Percentiles rank a stretch among this genome's conserved stretches.
These are phyloP conservation scores for Aspergillus egyptiacus DNA, from an alignment of 495 filamentous ascomycete genomes.

Conservation along the genomic window DNA sequence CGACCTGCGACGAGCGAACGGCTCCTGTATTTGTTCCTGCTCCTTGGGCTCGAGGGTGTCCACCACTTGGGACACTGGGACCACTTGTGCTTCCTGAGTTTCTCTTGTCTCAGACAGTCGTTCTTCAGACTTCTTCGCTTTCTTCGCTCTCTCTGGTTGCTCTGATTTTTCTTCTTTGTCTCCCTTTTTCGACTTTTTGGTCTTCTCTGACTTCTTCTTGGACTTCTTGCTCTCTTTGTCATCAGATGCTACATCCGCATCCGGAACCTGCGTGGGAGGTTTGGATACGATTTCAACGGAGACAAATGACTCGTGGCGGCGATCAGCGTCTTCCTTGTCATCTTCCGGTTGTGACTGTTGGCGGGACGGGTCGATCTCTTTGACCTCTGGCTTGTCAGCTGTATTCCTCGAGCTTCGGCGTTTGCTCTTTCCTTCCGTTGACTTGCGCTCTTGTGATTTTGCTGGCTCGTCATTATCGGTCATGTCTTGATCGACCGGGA, in stretches of 20 bases:
- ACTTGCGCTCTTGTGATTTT: conserved; percentile 1
- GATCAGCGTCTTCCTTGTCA: conserved; percentile 37
- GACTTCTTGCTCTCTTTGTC: conserved; percentile 26
- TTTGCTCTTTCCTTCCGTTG: conserved; percentile 1
- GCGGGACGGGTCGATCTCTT: not conserved
- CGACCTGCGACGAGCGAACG: conserved; percentile 23
- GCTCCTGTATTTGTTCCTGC: conserved; percentile 20
- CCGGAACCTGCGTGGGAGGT: conserved; percentile 29
- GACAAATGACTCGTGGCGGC: conserved; percentile 31
- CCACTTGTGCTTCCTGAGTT: not conserved
- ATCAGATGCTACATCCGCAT: conserved; percentile 29
- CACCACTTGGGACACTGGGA: conserved; percentile 9
- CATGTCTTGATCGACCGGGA: not conserved
- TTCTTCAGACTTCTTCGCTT: conserved; percentile 21
- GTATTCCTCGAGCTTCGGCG: conserved; percentile 1
- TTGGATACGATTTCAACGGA: conserved; percentile 34
- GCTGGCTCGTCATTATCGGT: not conserved
- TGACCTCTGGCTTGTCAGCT: not conserved
- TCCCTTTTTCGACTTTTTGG: conserved; percentile 25
- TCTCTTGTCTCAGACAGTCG: conserved; percentile 15
- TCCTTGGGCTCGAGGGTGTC: conserved; percentile 25
- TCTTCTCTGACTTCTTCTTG: conserved; percentile 46
- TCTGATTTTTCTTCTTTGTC: conserved; percentile 42
- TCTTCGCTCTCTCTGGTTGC: conserved; percentile 14
- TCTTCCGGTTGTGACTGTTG: not conserved